Base-by-base conservation (phyloP, 345 rosid genomes). In the Passiflora organensis region DNA sequence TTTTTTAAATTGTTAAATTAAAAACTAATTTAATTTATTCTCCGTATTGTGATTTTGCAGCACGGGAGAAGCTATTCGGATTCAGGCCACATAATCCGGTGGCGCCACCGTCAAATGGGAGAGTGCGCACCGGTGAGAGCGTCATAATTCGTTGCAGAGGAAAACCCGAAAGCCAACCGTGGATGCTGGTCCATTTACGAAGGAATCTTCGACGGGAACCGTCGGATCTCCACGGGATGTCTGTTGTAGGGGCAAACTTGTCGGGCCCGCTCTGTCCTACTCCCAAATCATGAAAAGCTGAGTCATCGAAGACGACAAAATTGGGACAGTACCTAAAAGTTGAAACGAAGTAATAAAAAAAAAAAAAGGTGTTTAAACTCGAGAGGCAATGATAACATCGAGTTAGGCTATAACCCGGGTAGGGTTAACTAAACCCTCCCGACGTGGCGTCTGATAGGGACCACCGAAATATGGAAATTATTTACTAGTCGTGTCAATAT, bases 241-340 rank as follows among this genome's bases (percentile, higher is more conserved):
- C 48, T 4, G 21, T 14, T 0, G 0, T 12, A 0, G 5, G 14
- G 2, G 38, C 38, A 53, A 71, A 65, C 71, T 64, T 65, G 68
- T 56, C 63, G 20, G 24, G 49, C 5, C n/a, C 53, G 15, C 1
- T 13, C 48, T 24, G 48, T 22, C 22, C 37, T 43, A 14, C 39
- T 13, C 17, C 36, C 6, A 6, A 49, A 19, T 3, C n/a, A 5
- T 15, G 32, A 54, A 66, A 51, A 57, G 53, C 53, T 46, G 52
- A 18, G 51, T 17, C 48, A 55, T 25, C n/a, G 6, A 56, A 71
- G 17, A 61, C 70, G 70, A 65, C 75, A 45, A 65, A 18, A 58
- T 10, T 25, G 20, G 20, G 42, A 19, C n/a, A 43, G 55, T 20
- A 6, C 48, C 53, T n/a, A 28, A 52, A 49, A 34, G 57, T 43